A percentile compares a stretch with the other conserved stretches of the same genome.
Conservation (phyloP, 148 eudicot species). For the Amaranthus cruentus region DNA sequence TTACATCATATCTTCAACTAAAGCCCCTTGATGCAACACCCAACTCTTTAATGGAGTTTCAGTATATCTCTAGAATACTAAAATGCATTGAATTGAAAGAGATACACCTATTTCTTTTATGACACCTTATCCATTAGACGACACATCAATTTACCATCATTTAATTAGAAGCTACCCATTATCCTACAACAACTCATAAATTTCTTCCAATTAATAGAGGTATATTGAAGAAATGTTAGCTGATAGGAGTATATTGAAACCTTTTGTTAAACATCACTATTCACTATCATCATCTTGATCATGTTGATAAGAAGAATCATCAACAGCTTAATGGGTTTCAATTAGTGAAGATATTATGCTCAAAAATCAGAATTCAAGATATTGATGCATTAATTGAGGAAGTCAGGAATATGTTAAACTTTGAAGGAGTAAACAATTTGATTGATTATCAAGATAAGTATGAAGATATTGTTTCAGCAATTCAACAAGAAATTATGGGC, state of each 20-base stretch:
- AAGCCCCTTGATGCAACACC: too few relatives aligned
- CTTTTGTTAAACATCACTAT: constrained; percentile 21
- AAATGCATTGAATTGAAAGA: too few relatives aligned
- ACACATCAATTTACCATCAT: too few relatives aligned
- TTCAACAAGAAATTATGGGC: constrained; percentile 54
- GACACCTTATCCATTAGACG: too few relatives aligned
- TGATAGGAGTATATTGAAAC: constrained; percentile 41
- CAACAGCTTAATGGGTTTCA: constrained; percentile 33
- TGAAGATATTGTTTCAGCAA: constrained; percentile 45
- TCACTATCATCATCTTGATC: constrained; percentile 10
- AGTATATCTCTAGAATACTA: too few relatives aligned
- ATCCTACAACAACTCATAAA: too few relatives aligned
- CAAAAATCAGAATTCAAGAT: constrained; percentile 51
- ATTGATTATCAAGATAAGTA: constrained; percentile 45
- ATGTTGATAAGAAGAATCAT: background rate
- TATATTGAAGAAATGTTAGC: too few relatives aligned
- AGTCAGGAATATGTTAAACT: constrained; percentile 40
- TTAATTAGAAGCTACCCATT: too few relatives aligned
- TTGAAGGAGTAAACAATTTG: constrained; percentile 6
- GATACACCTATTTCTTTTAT: too few relatives aligned
- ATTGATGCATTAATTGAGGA: constrained; percentile 59
- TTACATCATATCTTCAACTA: too few relatives aligned
- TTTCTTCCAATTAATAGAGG: too few relatives aligned
- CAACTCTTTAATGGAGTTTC: too few relatives aligned
- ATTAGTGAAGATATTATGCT: constrained; percentile 38